Evolutionary conservation across 768 basidiomycete genomes (phyloP).

Genomic region (Dacryopinax primogenitus): DNA sequence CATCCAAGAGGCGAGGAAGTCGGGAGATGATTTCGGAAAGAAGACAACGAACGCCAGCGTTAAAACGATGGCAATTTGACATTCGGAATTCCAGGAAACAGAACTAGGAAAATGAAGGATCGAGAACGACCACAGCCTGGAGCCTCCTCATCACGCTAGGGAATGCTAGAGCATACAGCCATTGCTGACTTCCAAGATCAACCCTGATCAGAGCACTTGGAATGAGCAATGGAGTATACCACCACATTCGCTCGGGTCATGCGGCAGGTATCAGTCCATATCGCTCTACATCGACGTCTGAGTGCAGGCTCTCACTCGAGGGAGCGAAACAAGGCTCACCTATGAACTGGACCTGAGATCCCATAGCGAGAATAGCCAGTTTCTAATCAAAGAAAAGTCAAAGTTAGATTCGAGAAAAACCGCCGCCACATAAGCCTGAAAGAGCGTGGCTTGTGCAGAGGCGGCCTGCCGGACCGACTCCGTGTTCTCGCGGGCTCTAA

Average conservation of each 20-base stretch:
- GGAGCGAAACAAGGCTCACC: background rate
- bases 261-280: background rate
- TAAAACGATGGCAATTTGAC: background rate
- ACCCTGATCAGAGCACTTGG: background rate
- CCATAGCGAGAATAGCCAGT: slow-evolving; percentile 1
- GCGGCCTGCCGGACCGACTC: background rate
- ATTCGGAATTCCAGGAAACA: background rate
- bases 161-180: background rate
- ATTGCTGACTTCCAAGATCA: background rate
- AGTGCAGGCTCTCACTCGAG: background rate
- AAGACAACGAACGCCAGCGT: too few relatives aligned
- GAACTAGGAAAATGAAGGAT: background rate
- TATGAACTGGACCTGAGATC: background rate
- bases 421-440: background rate
- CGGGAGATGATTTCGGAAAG: too few relatives aligned
- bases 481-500: background rate
- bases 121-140: background rate
- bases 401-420: background rate
- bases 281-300: background rate
- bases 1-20: too few relatives aligned
- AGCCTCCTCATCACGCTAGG: background rate
- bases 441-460: background rate
- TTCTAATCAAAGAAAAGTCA: background rate
- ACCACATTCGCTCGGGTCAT: slow-evolving; percentile 2
- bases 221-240: background rate